Conservation (phyloP, 257 asterid species). For the Ajuga chamaepitys region DNA sequence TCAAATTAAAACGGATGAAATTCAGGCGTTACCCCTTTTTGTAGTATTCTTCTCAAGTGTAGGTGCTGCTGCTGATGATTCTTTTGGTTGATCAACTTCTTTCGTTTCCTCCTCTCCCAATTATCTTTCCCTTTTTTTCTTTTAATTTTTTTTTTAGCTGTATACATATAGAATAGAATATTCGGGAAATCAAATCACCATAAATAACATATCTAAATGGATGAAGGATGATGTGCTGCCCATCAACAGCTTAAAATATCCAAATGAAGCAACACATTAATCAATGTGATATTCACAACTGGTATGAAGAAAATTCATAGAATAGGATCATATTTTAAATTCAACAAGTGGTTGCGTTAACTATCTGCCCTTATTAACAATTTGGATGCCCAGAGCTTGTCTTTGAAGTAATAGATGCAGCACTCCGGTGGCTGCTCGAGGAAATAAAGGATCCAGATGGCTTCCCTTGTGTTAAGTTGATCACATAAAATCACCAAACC, state of each 20-base stretch:
- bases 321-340: slow-evolving; percentile 79
- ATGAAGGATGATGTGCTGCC: slow-evolving; percentile 84
- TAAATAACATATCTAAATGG: slow-evolving; percentile 48
- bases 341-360: slow-evolving; percentile 81
- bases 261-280: slow-evolving; percentile 11
- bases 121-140: neutral
- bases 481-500: too few relatives aligned
- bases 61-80: neutral
- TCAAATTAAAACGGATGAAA: neutral
- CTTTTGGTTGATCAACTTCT: neutral
- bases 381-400: slow-evolving; percentile 34
- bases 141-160: neutral
- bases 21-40: slow-evolving; percentile 22
- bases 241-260: slow-evolving; percentile 64
- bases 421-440: slow-evolving; percentile 18
- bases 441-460: slow-evolving; percentile 21
- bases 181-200: neutral
- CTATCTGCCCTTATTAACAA: slow-evolving; percentile 52
- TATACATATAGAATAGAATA: neutral
- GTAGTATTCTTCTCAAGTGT: neutral
- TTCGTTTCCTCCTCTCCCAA: slow-evolving; percentile 16
- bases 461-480: too few relatives aligned
- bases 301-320: neutral
- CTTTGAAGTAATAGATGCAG: slow-evolving; percentile 30
- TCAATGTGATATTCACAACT: neutral